Evolutionary conservation across 2,329 filamentous ascomycete species (phyloP).

Genomic region (Penicillium verrucosum): DNA sequence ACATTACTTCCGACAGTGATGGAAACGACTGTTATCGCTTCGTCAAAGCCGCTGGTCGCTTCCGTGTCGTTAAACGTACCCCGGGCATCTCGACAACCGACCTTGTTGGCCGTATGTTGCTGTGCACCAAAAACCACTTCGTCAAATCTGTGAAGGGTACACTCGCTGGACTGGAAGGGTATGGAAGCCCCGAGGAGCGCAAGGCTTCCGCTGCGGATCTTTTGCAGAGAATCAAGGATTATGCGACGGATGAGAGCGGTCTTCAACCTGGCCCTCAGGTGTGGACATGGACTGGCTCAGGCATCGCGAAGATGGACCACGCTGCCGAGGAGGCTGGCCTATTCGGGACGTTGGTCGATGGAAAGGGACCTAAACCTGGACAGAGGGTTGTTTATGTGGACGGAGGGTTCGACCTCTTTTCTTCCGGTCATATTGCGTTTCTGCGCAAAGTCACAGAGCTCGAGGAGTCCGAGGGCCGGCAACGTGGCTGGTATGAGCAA

Average conservation of each 20-base stretch:
- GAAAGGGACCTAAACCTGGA: conserved; percentile 67
- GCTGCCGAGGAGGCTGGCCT: conserved; percentile 58
- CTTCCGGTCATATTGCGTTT: conserved; percentile 95
- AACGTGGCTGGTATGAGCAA: conserved; percentile 71
- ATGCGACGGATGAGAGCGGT: conserved; percentile 82
- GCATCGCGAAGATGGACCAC: conserved; percentile 35
- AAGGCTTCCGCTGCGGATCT: conserved; percentile 64
- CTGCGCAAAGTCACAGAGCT: conserved; percentile 70
- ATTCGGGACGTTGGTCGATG: conserved; percentile 67
- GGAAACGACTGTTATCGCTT: conserved; percentile 98
- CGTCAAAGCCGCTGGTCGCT: conserved; percentile 88
- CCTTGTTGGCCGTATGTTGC: conserved; percentile 93
- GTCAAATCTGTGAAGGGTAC: conserved; percentile 72
- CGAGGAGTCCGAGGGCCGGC: conserved; percentile 66
- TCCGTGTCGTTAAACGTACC: conserved; percentile 95
- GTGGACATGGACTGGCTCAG: conserved; percentile 68
- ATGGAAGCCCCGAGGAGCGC: conserved; percentile 66
- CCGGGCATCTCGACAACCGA: conserved; percentile 97
- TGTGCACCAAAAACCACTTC: conserved; percentile 93
- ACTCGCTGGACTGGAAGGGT: conserved; percentile 69
- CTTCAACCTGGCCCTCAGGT: conserved; percentile 75
- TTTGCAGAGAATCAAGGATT: conserved; percentile 73
- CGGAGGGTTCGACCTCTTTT: conserved; percentile 94
- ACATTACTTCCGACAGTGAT: conserved; percentile 90
- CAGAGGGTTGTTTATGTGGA: conserved; percentile 93